Percentiles rank a stretch among this genome's conserved stretches.
phyloP scores from a whole-genome alignment of 208 protist species.

The Trypanosoma scelopori region DNA sequence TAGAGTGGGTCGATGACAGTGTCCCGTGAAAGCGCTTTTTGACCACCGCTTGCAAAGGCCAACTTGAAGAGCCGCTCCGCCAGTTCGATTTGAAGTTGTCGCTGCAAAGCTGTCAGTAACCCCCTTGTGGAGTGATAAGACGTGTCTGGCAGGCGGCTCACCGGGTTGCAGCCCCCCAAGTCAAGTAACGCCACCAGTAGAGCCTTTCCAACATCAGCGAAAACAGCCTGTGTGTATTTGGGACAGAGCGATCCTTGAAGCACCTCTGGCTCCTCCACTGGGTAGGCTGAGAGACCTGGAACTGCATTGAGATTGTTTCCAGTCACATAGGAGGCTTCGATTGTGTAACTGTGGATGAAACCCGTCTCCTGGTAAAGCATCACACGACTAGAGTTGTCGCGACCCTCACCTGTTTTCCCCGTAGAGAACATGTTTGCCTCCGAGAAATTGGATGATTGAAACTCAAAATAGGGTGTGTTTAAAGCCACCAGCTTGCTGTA shows the following conservation, averaged over 20 bases:
- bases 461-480: slow-evolving; percentile 93
- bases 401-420: slow-evolving; percentile 85
- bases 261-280: slow-evolving; percentile 33
- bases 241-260: slow-evolving; percentile 19
- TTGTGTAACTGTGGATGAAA: slow-evolving; percentile 86
- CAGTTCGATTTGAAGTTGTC: slow-evolving; percentile 73
- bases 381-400: slow-evolving; percentile 90
- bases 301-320: slow-evolving; percentile 63
- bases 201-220: slow-evolving; percentile 75
- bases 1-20: slow-evolving; percentile 7
- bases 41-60: slow-evolving; percentile 50
- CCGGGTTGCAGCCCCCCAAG: slow-evolving; percentile 74
- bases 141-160: slow-evolving; percentile 61
- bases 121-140: slow-evolving; percentile 55
- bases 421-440: slow-evolving; percentile 90
- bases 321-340: slow-evolving; percentile 91
- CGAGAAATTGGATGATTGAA: slow-evolving; percentile 90
- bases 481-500: slow-evolving; percentile 89
- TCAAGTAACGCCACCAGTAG: slow-evolving; percentile 83
- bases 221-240: slow-evolving; percentile 64
- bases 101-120: slow-evolving; percentile 62
- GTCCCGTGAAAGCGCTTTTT: slow-evolving; percentile 21
- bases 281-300: slow-evolving; percentile 27
- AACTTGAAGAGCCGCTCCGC: slow-evolving; percentile 71
- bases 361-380: slow-evolving; percentile 76